Base-by-base conservation (phyloP, 495 filamentous ascomycete genomes). In the Talaromyces liani region DNA sequence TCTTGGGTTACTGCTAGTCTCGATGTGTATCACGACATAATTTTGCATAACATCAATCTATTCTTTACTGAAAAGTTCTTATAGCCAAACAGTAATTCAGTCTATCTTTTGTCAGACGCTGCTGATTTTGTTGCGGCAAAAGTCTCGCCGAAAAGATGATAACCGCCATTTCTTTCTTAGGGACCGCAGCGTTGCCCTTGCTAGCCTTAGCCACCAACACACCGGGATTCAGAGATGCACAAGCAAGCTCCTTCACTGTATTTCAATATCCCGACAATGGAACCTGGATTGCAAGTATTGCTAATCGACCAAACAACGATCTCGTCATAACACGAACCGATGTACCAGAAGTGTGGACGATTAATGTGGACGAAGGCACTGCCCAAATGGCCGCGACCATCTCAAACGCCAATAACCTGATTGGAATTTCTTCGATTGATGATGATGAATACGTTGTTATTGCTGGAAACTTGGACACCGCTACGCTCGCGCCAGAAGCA, bases 241-340 rank as follows among this genome's bases (percentile, higher is more conserved):
- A 62, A 22, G 18, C 47, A 29, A 49, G 41, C 8, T 14, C 45
- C 22, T 62, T 51, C 47, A 75, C 72, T 1, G 60, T 74, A 29
- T 76, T 69, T 41, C 74, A 77, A 58, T 74, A 70, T 54, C 59
- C 68, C 1, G 59, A 69, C 49, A 75, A 72, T 55, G 72, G 75
- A 39, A 75, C 76, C 3, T 79, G 76, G 74, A 60, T 80, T n/a
- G 70, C 74, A 60, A 80, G 78, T 58, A 34, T 81, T 14, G 76
- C 67, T 20, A 60, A 75, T 0, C 71, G 75, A 16, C 61, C 69
- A 7, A 69, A 74, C 45, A 73, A 73, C 18, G 64, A 68, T 51
- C 58, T 81, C 3, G 71, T 81, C 9, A 58, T 75, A 25, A 76
- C 77, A 1, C 67, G 70, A 16, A 66, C 77, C 36, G 73, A 72